These are phyloP conservation scores for Hansfordia pulvinata DNA, from an alignment of 2,329 filamentous ascomycete species.

Conservation along the genomic window DNA sequence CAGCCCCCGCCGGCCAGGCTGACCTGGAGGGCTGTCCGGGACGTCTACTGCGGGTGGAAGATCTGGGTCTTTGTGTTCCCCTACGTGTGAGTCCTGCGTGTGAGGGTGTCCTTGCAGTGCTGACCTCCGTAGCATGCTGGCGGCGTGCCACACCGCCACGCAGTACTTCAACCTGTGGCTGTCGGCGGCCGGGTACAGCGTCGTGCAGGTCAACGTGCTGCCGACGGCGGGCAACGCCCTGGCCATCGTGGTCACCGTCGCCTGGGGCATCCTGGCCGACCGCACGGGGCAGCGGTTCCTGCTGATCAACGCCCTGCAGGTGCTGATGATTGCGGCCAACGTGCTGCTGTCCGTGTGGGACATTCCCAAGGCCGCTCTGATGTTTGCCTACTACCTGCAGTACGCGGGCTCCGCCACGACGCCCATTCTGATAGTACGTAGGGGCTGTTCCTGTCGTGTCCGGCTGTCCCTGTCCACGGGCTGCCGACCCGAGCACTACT, in stretches of 20 bases:
- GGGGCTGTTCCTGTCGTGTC: neutral
- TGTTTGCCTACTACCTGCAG: constrained; percentile 10
- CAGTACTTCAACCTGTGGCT: constrained; percentile 7
- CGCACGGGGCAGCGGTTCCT: constrained; percentile 7
- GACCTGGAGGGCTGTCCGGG: constrained; percentile 4
- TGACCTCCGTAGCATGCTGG: constrained; percentile 4
- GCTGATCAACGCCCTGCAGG: constrained; percentile 5
- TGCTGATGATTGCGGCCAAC: constrained; percentile 8
- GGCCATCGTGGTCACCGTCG: constrained; percentile 5
- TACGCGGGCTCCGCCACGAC: constrained; percentile 8
- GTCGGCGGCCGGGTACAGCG: constrained; percentile 2
- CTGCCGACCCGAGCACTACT: too few species aligned
- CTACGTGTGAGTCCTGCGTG: constrained; percentile 7
- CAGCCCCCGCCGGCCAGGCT: constrained; percentile 5
- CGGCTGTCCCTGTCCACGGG: too few species aligned
- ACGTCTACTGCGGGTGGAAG: constrained; percentile 6
- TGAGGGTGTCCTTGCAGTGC: neutral
- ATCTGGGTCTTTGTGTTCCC: constrained; percentile 9
- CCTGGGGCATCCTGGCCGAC: constrained; percentile 8
- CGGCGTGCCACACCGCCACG: constrained; percentile 4
- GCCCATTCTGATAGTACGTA: constrained; percentile 11
- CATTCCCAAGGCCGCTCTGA: constrained; percentile 6
- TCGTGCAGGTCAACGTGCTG: constrained; percentile 5
- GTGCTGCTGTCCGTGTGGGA: constrained; percentile 9
- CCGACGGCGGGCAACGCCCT: constrained; percentile 6